Conservation (phyloP, 2,329 filamentous ascomycete species). For the Purpureocillium takamizusanense region DNA sequence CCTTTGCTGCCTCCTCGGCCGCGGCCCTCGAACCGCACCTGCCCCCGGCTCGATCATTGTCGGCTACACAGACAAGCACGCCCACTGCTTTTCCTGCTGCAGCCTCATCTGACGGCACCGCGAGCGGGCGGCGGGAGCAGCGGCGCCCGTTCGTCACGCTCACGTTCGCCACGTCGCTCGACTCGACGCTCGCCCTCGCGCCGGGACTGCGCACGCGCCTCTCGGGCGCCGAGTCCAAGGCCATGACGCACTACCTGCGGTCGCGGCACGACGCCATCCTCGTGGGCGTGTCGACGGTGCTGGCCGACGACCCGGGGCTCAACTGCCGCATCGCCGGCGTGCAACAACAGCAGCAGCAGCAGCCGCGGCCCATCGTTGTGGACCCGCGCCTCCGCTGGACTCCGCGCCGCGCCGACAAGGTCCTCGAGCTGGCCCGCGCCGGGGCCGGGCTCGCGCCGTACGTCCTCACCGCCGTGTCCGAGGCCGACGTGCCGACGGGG, state of each 20-base stretch:
- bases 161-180: constrained; percentile 86
- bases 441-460: constrained; percentile 66
- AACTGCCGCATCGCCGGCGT: constrained; percentile 67
- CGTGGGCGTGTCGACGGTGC: constrained; percentile 73
- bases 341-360: constrained; percentile 37
- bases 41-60: constrained; percentile 10
- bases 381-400: constrained; percentile 73
- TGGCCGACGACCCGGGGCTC: constrained; percentile 76
- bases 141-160: constrained; percentile 56
- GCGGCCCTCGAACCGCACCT: constrained; percentile 23
- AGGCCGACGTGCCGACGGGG: constrained; percentile 32
- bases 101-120: too few relatives aligned
- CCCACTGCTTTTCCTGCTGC: too few relatives aligned
- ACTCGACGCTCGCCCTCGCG: constrained; percentile 66
- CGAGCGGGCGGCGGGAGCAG: too few relatives aligned
- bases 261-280: constrained; percentile 76
- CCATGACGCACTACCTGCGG: constrained; percentile 89
- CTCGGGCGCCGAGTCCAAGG: constrained; percentile 75
- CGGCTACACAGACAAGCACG: too few relatives aligned
- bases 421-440: constrained; percentile 54
- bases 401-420: constrained; percentile 48
- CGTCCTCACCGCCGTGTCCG: constrained; percentile 47
- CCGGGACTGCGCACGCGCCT: constrained; percentile 75
- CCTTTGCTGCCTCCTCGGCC: constrained; percentile 20
- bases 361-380: constrained; percentile 74